Conservation (phyloP, 179 eudicot species). For the Silene noctiflora region DNA sequence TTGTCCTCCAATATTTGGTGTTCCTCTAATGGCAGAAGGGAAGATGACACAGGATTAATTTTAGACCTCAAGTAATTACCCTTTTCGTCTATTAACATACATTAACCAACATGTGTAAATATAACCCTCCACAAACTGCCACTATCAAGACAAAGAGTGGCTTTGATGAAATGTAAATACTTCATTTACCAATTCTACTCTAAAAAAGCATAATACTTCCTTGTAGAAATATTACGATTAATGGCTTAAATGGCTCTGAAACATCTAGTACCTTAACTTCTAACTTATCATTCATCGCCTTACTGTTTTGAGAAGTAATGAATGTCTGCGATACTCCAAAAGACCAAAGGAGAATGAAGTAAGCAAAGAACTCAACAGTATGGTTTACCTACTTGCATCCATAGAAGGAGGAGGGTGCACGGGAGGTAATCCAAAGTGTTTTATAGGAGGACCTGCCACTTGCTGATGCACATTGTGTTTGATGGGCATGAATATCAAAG, state of each 20-base stretch:
- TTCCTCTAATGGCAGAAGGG: background rate
- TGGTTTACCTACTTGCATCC: constrained; percentile 32
- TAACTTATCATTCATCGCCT: background rate
- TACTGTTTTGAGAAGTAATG: background rate
- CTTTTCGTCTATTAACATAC: background rate
- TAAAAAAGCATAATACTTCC: background rate
- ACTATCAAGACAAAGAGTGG: background rate
- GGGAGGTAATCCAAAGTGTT: constrained; percentile 29
- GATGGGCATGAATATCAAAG: constrained; percentile 65
- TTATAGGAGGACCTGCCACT: constrained; percentile 65
- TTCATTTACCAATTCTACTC: background rate
- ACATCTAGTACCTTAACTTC: constrained; percentile 4
- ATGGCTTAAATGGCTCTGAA: background rate
- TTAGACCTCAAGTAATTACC: background rate
- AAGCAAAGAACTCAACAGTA: background rate
- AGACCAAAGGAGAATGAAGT: background rate
- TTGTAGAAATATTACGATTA: no score
- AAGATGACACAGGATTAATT: background rate
- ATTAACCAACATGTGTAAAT: background rate
- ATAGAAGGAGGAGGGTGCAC: constrained; percentile 27
- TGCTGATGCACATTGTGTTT: constrained; percentile 51
- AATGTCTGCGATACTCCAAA: constrained; percentile 11
- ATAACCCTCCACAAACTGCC: background rate
- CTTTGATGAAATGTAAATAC: background rate
- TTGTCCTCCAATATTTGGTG: background rate